Conservation (phyloP, 352 stramenopile genomes). For the Blastocystis sp. region DNA sequence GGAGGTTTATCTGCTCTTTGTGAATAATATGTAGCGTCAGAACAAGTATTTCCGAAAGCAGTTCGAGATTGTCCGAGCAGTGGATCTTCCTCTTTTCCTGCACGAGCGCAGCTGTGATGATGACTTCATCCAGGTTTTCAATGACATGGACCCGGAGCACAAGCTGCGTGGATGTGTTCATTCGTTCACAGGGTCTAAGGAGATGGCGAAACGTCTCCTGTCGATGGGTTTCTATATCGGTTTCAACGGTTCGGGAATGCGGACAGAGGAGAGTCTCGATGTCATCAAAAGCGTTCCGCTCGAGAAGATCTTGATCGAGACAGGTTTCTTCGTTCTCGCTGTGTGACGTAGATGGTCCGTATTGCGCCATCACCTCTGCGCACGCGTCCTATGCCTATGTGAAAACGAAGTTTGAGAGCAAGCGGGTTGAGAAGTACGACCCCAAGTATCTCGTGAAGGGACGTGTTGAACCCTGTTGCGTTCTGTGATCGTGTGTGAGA, state of each 20-base stretch:
- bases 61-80: constrained; percentile 69
- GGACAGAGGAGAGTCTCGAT: constrained; percentile 71
- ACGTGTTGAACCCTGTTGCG: constrained; percentile 70
- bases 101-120: constrained; percentile 73
- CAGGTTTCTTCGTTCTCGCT: constrained; percentile 45
- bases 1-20: constrained; percentile 68
- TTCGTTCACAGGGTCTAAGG: constrained; percentile 71
- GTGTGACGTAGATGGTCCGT: constrained; percentile 67
- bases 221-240: constrained; percentile 74
- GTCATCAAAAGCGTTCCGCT: constrained; percentile 70
- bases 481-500: neutral
- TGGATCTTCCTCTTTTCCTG: constrained; percentile 72
- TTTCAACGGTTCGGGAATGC: constrained; percentile 74
- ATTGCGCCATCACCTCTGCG: constrained; percentile 74
- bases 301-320: constrained; percentile 72
- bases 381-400: constrained; percentile 70
- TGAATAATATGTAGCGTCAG: constrained; percentile 61
- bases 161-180: constrained; percentile 70
- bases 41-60: constrained; percentile 62
- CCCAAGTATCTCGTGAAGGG: constrained; percentile 68
- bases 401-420: constrained; percentile 69
- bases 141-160: constrained; percentile 64
- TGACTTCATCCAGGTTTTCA: constrained; percentile 64
- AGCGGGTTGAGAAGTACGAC: constrained; percentile 73
- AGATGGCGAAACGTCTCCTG: constrained; percentile 71